Conservation (phyloP, 257 asterid species). For the Nicotiana benthamiana region DNA sequence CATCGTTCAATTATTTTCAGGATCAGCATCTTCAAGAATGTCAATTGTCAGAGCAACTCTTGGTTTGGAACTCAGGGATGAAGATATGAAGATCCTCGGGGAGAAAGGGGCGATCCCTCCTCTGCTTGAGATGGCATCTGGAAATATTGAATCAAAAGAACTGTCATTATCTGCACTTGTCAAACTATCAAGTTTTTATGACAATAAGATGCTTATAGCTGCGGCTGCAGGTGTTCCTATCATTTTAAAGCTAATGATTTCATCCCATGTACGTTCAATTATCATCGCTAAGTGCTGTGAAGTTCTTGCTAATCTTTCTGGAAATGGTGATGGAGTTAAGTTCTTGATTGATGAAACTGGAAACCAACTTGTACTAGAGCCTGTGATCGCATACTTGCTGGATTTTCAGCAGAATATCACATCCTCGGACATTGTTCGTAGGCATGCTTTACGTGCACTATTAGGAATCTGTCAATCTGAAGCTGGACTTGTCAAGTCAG, state of each 20-base stretch:
- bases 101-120: conserved; percentile 36
- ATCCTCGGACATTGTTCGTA: conserved; percentile 27
- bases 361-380: conserved; percentile 27
- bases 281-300: conserved; percentile 38
- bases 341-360: conserved; percentile 38
- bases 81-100: conserved; percentile 36
- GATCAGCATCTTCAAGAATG: conserved; percentile 36
- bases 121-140: conserved; percentile 53
- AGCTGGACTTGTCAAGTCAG: conserved; percentile 42
- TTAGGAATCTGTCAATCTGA: conserved; percentile 50
- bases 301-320: conserved; percentile 41
- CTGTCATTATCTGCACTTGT: conserved; percentile 33
- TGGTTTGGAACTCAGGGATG: conserved; percentile 33
- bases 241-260: conserved; percentile 29
- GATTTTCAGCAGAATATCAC: conserved; percentile 43
- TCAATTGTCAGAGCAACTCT: conserved; percentile 41
- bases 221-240: conserved; percentile 36
- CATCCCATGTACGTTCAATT: conserved; percentile 21
- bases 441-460: conserved; percentile 44
- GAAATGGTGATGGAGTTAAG: conserved; percentile 40
- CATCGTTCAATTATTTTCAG: conserved; percentile 14
- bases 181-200: conserved; percentile 29
- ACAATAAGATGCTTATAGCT: conserved; percentile 40
- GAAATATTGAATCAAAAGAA: conserved; percentile 37
- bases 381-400: conserved; percentile 27